Conservation (phyloP, 1,139 yeast species). For the Tardiomyces digboiensis region DNA sequence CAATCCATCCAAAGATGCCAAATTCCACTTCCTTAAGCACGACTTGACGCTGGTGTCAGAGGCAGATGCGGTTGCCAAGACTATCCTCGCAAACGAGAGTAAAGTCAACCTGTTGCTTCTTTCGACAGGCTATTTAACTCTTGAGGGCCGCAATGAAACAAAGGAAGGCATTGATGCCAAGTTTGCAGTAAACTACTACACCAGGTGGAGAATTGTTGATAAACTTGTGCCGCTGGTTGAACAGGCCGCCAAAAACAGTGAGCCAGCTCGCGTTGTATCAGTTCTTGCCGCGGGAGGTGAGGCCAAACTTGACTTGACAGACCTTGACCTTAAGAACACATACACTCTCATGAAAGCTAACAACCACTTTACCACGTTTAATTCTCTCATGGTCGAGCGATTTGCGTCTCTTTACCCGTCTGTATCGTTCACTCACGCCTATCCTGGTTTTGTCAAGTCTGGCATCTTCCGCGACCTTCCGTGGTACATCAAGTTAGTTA, state of each 20-base stretch:
- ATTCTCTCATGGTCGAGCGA: conserved; percentile 14
- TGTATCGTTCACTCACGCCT: conserved; percentile 18
- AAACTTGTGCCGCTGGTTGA: conserved; percentile 17
- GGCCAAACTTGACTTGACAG: conserved; percentile 12
- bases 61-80: conserved; percentile 15
- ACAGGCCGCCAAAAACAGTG: conserved; percentile 15
- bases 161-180: conserved; percentile 21
- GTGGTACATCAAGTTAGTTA: conserved; percentile 13
- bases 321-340: conserved; percentile 16
- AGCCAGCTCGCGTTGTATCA: conserved; percentile 21
- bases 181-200: conserved; percentile 20
- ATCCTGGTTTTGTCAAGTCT: conserved; percentile 23
- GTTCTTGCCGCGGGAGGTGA: conserved; percentile 21
- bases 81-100: conserved; percentile 14
- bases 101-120: conserved; percentile 20
- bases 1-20: conserved; percentile 15
- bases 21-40: conserved; percentile 16
- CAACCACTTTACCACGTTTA: conserved; percentile 13
- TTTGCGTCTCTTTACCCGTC: conserved; percentile 20
- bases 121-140: conserved; percentile 16
- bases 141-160: conserved; percentile 16
- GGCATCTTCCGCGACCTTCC: conserved; percentile 15
- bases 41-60: conserved; percentile 18
- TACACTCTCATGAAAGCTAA: conserved; percentile 9
- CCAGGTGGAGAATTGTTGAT: conserved; percentile 19